Base-by-base conservation (phyloP, 768 basidiomycete genomes). In the Naganishia vaughanmartiniae region DNA sequence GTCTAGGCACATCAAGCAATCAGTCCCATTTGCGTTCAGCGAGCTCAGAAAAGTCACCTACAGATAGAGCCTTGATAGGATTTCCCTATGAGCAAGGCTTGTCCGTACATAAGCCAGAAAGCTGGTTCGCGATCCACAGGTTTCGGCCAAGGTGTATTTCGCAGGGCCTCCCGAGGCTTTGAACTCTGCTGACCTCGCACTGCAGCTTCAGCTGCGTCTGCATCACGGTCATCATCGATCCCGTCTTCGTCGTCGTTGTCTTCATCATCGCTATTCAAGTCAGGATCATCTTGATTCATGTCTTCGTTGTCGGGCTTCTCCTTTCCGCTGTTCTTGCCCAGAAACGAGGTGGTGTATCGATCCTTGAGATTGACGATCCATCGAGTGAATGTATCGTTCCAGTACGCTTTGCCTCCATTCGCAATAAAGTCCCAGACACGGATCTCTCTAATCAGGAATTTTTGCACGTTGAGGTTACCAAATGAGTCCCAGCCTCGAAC, bases 61-160 rank as follows among this genome's bases (percentile, higher is more conserved):
- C 94, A 94, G 65, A 94, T 87, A 5, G 93, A 90, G 74, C 90
- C 90, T 76, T 96, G 92, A 79, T 89, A 93, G 74, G 91, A 92
- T 82, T 88, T 90, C 26, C 89, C 89, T 4, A 87, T 87, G n/a
- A 91, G 85, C 75, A 90, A 89, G 58, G 92, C 85, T 76, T 90
- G 89, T 0, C 91, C 93, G 75, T 95, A 95, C 24, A 91, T 81
- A 0, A 88, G 83, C 17, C 90, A 85, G 26, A 87, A 84, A 48
- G 89, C 80, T 0, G 92, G 89, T 73, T 89, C 92, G 36, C 87
- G 83, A 79, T 88, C 89, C 24, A 85, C 89, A 2, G 91, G 77
- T 17, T 60, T 69, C 15, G 31, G 24, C 45, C 39, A 42, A 10
- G 45, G 39, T 14, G 33, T 42, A 56, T 66, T 55, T 45, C 56